Evolutionary conservation across 495 filamentous ascomycete species (phyloP).

Genomic region (Hypoxylon fragiforme): DNA sequence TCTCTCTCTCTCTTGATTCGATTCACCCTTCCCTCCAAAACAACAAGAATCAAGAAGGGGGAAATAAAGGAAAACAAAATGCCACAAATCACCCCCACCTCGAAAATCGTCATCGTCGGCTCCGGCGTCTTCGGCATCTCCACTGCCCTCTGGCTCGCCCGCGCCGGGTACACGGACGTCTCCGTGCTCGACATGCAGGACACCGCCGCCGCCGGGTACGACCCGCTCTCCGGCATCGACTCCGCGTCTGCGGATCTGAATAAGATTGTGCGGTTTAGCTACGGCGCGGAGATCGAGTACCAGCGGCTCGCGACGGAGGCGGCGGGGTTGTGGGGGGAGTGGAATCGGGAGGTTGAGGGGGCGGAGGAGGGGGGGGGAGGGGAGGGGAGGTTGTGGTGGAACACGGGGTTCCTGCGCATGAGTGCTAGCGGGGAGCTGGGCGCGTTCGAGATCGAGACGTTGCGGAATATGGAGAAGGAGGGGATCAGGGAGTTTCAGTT

Average conservation of each 20-base stretch:
- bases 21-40: too few relatives aligned
- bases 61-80: too few relatives aligned
- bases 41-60: background rate
- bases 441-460: slow-evolving; percentile 39
- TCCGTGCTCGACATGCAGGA: slow-evolving; percentile 50
- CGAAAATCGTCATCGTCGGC: slow-evolving; percentile 48
- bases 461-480: slow-evolving; percentile 40
- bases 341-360: slow-evolving; percentile 44
- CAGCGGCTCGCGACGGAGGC: slow-evolving; percentile 49
- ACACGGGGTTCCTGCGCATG: slow-evolving; percentile 40
- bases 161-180: slow-evolving; percentile 45
- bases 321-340: slow-evolving; percentile 42
- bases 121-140: slow-evolving; percentile 51
- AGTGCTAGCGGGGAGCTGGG: slow-evolving; percentile 30
- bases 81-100: slow-evolving; percentile 9
- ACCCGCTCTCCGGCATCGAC: slow-evolving; percentile 24
- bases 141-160: slow-evolving; percentile 46
- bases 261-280: slow-evolving; percentile 50
- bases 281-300: slow-evolving; percentile 46
- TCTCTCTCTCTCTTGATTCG: background rate
- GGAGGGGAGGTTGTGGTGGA: slow-evolving; percentile 40
- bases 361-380: background rate
- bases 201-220: slow-evolving; percentile 18
- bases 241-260: slow-evolving; percentile 43
- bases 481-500: slow-evolving; percentile 42